Evolutionary conservation across 2,329 filamentous ascomycete genomes (phyloP), one percentile per base, ranked within the genome.

Genomic region (Alternaria sp.): DNA sequence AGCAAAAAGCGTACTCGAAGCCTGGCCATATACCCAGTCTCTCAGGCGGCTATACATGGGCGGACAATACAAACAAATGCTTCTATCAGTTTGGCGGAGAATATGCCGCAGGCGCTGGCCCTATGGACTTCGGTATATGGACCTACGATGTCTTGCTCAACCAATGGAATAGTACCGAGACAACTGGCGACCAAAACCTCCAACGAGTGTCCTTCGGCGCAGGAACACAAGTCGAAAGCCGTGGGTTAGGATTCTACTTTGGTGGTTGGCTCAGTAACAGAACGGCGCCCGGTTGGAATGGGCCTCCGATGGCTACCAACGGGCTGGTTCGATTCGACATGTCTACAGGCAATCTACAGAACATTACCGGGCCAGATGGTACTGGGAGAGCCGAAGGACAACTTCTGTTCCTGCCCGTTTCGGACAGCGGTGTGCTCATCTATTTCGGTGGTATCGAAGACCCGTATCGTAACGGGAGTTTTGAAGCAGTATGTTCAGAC

Each of bases 51-150:
- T 71, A 82, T 3, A 75, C 89, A 11, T 89, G 86, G 86, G 78
- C 81, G 7, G 87, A 89, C 69, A 78, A 82, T 26, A 79, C 86
- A 37, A 89, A 90, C 75, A 88, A 88, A 69, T 80, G 82, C 41
- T 82, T 90, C 49, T 89, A 87, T 69, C 78, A 86, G 2, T 89
- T 84, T 66, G 87, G 87, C 10, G 87, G 87, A 44, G 84, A 88
- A 61, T 85, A 82, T 57, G 69, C 68, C 36, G 45, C 58, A 11
- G 64, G 68, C 5, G 61, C 37, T 40, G 62, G 78, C 2, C 83
- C 85, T 0, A 75, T 79, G 36, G 70, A 80, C 0, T 83, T 84
- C 53, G 75, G 75, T 23, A 80, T 89, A 28, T 86, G 84, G 75
- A 78, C 80, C 5, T 89, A 87, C 73, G 87, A 89, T 63, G 78